phyloP scores from a whole-genome alignment of 352 stramenopile species.

The Pythium phragmitis region DNA sequence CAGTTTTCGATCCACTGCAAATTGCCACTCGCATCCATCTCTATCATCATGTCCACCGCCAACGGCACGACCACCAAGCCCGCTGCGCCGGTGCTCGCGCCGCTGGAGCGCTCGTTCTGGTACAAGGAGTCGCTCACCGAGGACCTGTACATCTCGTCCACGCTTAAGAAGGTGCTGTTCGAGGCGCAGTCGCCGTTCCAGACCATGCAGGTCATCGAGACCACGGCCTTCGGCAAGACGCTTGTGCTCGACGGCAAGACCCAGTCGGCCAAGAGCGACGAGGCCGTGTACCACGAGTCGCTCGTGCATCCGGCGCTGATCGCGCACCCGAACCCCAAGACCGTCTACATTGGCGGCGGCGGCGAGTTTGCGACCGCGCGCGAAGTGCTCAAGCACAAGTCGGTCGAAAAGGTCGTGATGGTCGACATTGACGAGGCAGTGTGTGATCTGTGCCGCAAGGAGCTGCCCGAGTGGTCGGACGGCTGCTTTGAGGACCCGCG shows the following conservation, averaged over 20 bases:
- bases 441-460: constrained; percentile 91
- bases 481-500: constrained; percentile 89
- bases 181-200: constrained; percentile 90
- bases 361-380: constrained; percentile 93
- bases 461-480: constrained; percentile 93
- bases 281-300: constrained; percentile 95
- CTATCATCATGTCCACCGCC: constrained; percentile 4
- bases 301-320: constrained; percentile 94
- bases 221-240: constrained; percentile 91
- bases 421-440: constrained; percentile 94
- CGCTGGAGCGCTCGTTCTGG: constrained; percentile 71
- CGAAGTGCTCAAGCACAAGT: constrained; percentile 90
- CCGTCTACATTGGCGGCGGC: constrained; percentile 92
- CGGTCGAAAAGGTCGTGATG: constrained; percentile 95
- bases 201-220: constrained; percentile 93
- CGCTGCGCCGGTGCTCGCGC: constrained; percentile 39
- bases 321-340: constrained; percentile 83
- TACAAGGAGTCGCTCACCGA: constrained; percentile 90
- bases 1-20: constrained; percentile 9
- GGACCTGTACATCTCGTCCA: constrained; percentile 86
- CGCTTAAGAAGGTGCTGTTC: constrained; percentile 88
- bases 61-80: constrained; percentile 23
- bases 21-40: background rate
- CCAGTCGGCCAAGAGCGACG: constrained; percentile 91
- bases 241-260: constrained; percentile 96